phyloP scores from a whole-genome alignment of 2,329 filamentous ascomycete species.

The Trichoderma aggressivum region DNA sequence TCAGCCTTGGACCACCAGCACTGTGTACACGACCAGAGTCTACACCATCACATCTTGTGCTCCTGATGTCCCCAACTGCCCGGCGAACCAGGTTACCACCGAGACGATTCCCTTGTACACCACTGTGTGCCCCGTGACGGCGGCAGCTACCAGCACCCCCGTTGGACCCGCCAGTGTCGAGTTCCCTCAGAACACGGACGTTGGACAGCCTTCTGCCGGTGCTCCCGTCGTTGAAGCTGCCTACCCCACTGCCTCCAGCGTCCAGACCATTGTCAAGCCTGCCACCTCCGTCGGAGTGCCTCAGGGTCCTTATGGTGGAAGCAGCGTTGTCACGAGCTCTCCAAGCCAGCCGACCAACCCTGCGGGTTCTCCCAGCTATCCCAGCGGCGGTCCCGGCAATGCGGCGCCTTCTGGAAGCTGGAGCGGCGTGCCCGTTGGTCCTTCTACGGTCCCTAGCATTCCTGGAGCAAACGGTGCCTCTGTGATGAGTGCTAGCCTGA shows the following conservation, averaged over 20 bases:
- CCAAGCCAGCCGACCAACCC: constrained; percentile 16
- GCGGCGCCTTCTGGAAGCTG: constrained; percentile 23
- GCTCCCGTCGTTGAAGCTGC: constrained; percentile 11
- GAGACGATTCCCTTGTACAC: constrained; percentile 35
- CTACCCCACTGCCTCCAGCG: constrained; percentile 2
- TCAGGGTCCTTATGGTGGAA: constrained; percentile 27
- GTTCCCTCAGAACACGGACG: constrained; percentile 13
- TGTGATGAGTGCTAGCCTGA: constrained; percentile 26
- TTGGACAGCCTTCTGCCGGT: constrained; percentile 11
- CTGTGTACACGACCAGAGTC: constrained; percentile 52
- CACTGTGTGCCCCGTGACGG: constrained; percentile 36
- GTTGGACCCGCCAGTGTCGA: background rate
- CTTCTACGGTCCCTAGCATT: constrained; percentile 28
- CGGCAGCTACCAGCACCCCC: constrained; percentile 19
- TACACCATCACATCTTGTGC: constrained; percentile 55
- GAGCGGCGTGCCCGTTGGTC: constrained; percentile 13
- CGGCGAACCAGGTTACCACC: constrained; percentile 33
- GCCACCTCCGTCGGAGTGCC: constrained; percentile 16
- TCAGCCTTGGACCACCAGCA: constrained; percentile 28
- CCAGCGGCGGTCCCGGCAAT: constrained; percentile 19
- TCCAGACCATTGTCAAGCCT: constrained; percentile 24
- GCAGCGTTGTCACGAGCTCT: constrained; percentile 27
- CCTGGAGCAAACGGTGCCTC: constrained; percentile 49
- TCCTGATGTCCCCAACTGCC: constrained; percentile 50
- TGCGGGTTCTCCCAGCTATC: constrained; percentile 3